Base-by-base conservation (phyloP, 1,284 basidiomycete genomes). In the Trichosporon asahii region DNA sequence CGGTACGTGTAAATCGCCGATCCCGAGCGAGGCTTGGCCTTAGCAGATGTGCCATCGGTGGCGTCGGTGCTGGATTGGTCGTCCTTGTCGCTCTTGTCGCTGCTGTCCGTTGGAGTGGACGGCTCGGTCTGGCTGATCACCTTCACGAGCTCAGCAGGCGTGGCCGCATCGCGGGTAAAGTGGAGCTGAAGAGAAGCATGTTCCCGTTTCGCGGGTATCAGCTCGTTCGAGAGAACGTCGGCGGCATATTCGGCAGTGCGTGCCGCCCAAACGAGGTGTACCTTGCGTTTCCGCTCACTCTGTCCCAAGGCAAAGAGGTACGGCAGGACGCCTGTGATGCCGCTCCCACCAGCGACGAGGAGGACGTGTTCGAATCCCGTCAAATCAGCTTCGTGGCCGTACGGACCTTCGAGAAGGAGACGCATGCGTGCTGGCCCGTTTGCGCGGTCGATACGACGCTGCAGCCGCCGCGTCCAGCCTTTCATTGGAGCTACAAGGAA, bases 361-460 rank as follows among this genome's bases (percentile, higher is more conserved):
- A 76, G 60, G 44, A 75, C 67, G 35, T 70, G 66, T 25, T 78
- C 76, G 61, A 68, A 80, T 12, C 29, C 65, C 14, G 3, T 14
- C 9, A 66, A 33, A 2, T 74, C 46, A 1, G 77, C 55, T 0
- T 70, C 66, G 23, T 74, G 66, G 14, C 78, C 78, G 66, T 80
- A 80, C 11, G 78, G 77, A 4, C 78, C 78, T 65, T 80, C 78
- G 3, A 76, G 55, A 1, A 78, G 66, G 12, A 78, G 72, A 18
- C 61, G 44, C 60, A 60, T 31, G 5, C 5, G 5, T 21, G 46
- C 18, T 6, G 46, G 46, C 18, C 46, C 46, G 9, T 53, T 9
- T 1, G 35, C 49, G 8, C n/a, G 29, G 35, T 60, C 61, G 18
- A 70, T 33, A 27, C 33, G 44, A 23, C 23, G 18, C 1, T n/a